Base-by-base conservation (phyloP, 176 grass and related monocot species). In the Carex littledalei region DNA sequence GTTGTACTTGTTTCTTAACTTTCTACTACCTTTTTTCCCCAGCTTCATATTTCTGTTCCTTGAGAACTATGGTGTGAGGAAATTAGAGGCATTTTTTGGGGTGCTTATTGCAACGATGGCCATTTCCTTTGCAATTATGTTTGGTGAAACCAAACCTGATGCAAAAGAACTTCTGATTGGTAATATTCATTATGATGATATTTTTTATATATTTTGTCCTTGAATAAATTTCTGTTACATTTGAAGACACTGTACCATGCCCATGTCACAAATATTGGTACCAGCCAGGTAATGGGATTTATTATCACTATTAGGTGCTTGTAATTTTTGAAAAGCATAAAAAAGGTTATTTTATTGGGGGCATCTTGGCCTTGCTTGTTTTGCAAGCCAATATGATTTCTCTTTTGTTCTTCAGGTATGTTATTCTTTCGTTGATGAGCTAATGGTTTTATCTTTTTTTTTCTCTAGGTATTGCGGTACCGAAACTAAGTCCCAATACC, bases 21-120 rank as follows among this genome's bases (percentile, higher is more conserved):
- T 84, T 26, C 31, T 68, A 81, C 87, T 62, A 87, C 34, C 63
- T 86, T 47, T 71, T 94, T 24, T 86, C 87, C 72, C 17, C 92
- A 98, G 95, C 86, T 94, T 98, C 86, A 76, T 98, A 77, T 98
- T 98, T 88, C 81, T 98, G 67, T 98, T 94, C 91, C 86, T 98
- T 61, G 95, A 98, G 89, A 98, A 94, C 70, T 98, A 93, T 78
- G 92, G 95, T 21, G 95, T 98, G 84, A 91, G 95, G 73, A 98
- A 98, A 90, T 53, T 98, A 58, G 95, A 98, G 88, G 95, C 95
- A 8, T 94, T 98, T 93, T 98, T 98, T 35, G 95, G 86, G 8
- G 79, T 98, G 55, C 87, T 98, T 54, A 91, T 98, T 79, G 88
- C 91, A 81, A 93, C 66, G 63, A 98, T 98, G 91, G 95, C 88